Evolutionary conservation across 176 grass and related monocot genomes (phyloP), one percentile per base, ranked within the genome.

Genomic region (Bromus sterilis): DNA sequence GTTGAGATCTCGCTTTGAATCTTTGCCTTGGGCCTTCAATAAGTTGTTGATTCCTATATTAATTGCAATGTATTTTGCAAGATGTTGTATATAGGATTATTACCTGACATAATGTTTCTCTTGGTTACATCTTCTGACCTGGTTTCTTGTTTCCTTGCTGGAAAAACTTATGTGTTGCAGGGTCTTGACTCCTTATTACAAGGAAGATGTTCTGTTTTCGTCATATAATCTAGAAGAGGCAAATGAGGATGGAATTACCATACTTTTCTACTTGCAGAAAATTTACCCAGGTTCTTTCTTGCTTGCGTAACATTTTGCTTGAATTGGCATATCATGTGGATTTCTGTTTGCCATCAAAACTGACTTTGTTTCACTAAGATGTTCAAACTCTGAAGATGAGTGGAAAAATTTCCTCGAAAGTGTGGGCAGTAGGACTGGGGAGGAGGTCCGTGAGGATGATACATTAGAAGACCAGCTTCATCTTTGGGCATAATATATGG

Each of bases 231-330:
- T 98, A 10, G 82, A 95, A 76, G 92, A 91, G 61, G 42, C 35
- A 80, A 98, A 93, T 79, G 95, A 98, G 65, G 95, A 98, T 89
- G 95, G 95, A 28, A 92, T 98, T 81, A 91, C 95, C 57, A 93
- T 98, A 18, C 88, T 98, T 86, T 98, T 95, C 86, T 98, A 95
- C 76, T 86, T 98, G 8, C 95, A 98, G 75, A 93, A 95, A 80
- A 98, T 98, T 66, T 98, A 95, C 76, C 95, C 90, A 93, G 92
- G 95, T 95, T 77, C 49, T 79, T 56, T 75, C 30, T 73, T 32
- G 21, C 49, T 63, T 20, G 2, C 11, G 3, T 64, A 63, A 15
- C 9, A 56, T 31, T 77, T 88, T 85, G 24, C 71, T 37, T 81
- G 32, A 60, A 82, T 39, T 69, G 20, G 71, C 18, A 30, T 72